Percentiles rank a stretch among this genome's conserved stretches.
Evolutionary conservation across 345 rosid genomes (phyloP).

Genomic region (Clausena lansium): DNA sequence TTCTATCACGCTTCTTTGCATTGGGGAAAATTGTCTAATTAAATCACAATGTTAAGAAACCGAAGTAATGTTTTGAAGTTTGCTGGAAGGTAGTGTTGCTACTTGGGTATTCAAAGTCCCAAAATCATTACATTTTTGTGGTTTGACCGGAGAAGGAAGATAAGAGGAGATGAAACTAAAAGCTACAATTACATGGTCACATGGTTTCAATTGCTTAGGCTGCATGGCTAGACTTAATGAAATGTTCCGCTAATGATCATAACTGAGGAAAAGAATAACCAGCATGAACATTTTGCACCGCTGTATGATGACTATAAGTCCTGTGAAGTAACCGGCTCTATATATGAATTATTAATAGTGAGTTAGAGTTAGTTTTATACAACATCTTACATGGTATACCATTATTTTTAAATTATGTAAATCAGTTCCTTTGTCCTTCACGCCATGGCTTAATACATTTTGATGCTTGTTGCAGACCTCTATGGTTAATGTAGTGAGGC

Average conservation of each 20-base stretch:
- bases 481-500: conserved; percentile 71
- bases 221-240: not conserved
- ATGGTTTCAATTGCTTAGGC: not conserved
- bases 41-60: not conserved
- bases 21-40: not conserved
- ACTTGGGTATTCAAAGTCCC: not conserved
- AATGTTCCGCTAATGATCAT: not conserved
- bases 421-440: not conserved
- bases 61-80: not conserved
- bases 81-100: not conserved
- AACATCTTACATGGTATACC: not conserved
- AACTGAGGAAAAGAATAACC: not conserved
- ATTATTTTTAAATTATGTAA: not conserved
- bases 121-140: not conserved
- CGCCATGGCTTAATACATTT: conserved; percentile 12
- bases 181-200: not conserved
- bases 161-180: not conserved
- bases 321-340: not conserved
- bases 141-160: not conserved
- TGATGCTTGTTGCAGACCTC: conserved; percentile 48
- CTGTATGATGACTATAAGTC: not conserved
- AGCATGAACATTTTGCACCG: not conserved
- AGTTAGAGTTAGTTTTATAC: not conserved
- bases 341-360: not conserved
- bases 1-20: not conserved